A percentile compares a stretch with the other conserved stretches of the same genome.
These are phyloP conservation scores for Trichoderma asperellum DNA, from an alignment of 2,329 filamentous ascomycete genomes.

Conservation along the genomic window DNA sequence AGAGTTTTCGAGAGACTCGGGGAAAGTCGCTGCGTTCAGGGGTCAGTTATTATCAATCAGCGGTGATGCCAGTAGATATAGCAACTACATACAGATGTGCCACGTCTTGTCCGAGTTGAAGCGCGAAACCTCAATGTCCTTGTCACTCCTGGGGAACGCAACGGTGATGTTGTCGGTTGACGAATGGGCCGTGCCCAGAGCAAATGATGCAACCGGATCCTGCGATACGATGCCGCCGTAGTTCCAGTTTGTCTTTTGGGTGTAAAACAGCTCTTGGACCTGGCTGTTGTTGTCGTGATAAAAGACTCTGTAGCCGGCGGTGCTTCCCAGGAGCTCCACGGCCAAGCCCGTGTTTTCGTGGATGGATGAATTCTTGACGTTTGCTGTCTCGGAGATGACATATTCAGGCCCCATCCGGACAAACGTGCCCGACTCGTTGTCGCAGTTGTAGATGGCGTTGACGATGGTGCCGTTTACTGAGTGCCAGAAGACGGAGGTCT, in stretches of 20 bases:
- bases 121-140: conserved; percentile 16
- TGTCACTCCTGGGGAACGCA: neutral
- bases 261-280: conserved; percentile 10
- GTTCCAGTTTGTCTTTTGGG: neutral
- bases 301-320: conserved; percentile 13
- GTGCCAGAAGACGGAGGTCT: conserved; percentile 23
- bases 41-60: neutral
- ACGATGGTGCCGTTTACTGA: neutral
- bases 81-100: conserved; percentile 4
- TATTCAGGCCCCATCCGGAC: conserved; percentile 3
- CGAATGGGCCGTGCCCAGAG: conserved; percentile 1
- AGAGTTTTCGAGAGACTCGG: neutral
- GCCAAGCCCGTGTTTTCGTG: conserved; percentile 6
- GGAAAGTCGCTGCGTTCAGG: neutral
- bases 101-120: conserved; percentile 6
- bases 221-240: conserved; percentile 19
- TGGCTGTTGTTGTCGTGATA: conserved; percentile 12
- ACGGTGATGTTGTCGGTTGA: conserved; percentile 13
- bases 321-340: conserved; percentile 23
- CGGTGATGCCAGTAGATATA: neutral
- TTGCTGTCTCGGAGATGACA: neutral
- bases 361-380: neutral
- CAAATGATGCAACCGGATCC: neutral
- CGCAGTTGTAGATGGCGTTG: conserved; percentile 16
- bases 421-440: neutral